Base-by-base conservation (phyloP, 192 early-diverging fungal genomes). In the Allomyces macrogynus region DNA sequence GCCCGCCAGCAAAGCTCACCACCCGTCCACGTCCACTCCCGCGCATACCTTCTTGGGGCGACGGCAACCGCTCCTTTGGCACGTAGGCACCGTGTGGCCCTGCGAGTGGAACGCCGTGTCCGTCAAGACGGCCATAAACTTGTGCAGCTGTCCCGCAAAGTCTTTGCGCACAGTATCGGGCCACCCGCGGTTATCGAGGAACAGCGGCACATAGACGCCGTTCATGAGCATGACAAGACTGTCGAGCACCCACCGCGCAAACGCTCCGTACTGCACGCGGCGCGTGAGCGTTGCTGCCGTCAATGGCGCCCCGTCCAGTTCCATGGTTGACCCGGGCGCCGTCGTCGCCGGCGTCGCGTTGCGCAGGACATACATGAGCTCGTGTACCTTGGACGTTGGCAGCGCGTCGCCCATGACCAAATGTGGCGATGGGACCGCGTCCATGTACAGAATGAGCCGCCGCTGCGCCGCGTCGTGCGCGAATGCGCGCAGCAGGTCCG, bases 61-160 rank as follows among this genome's bases (percentile, higher is more conserved):
- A 40, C 49, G 64, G 23, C 43, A 80, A 66, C 27, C 81, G 71
- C 62, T 78, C 81, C 25, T 66, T 70, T 1, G 81, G 81, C 20
- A 83, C 78, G 63, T 83, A 83, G 61, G 73, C 4, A 84, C 77
- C 4, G 82, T 84, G 71, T 83, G 77, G 14, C 82, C 82, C 66
- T 79, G 77, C 44, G 77, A 67, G 68, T 84, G 82, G 60, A 62
- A 80, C 11, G 82, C 77, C 14, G 82, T 71, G 66, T 84, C 82
- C 9, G 80, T 82, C 62, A 84, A 66, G 81, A 60, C 18, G 26
- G 43, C 42, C 42, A 60, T 32, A 23, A 40, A 65, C 61, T 23
- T 68, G 60, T 68, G 20, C 25, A 32, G 64, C 40, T 18, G 24
- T 4, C 70, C 62, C 24, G 60, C 64, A n/a, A 67, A 63, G 61